Evolutionary conservation across 495 filamentous ascomycete genomes (phyloP).

Genomic region (Tuber umbilicatum): DNA sequence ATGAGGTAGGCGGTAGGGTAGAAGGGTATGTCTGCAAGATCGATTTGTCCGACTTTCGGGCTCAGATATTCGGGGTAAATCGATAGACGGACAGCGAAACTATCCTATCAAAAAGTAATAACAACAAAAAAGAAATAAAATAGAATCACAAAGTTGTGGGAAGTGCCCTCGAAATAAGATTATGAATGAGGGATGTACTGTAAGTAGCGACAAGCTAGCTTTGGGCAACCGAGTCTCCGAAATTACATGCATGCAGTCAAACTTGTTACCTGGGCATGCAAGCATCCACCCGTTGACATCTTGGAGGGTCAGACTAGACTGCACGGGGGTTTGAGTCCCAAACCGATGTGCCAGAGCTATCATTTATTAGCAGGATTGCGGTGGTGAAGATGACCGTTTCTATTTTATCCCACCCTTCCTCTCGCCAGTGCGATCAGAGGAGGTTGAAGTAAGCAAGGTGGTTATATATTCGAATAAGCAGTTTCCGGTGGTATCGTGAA

Average conservation of each 20-base stretch:
- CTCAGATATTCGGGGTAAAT: not conserved
- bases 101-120: conserved; percentile 3
- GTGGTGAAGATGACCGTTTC: not conserved
- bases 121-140: conserved; percentile 12
- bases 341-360: conserved; percentile 27
- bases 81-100: not conserved
- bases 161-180: conserved; percentile 30
- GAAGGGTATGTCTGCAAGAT: conserved; percentile 1
- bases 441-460: not conserved
- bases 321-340: conserved; percentile 29
- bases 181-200: conserved; percentile 13
- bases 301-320: conserved; percentile 26
- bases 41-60: not conserved
- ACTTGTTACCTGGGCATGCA: conserved; percentile 35
- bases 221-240: conserved; percentile 31
- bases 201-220: conserved; percentile 26
- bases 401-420: not conserved
- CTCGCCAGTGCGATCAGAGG: not conserved
- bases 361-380: conserved; percentile 16
- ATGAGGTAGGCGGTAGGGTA: not conserved
- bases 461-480: not conserved
- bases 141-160: conserved; percentile 38
- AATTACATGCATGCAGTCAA: conserved; percentile 36
- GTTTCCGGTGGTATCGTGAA: not conserved
- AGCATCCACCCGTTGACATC: conserved; percentile 36